A percentile compares a stretch with the other conserved stretches of the same genome.
Conservation (phyloP, 257 asterid genomes). For the Buddleja alternifolia region DNA sequence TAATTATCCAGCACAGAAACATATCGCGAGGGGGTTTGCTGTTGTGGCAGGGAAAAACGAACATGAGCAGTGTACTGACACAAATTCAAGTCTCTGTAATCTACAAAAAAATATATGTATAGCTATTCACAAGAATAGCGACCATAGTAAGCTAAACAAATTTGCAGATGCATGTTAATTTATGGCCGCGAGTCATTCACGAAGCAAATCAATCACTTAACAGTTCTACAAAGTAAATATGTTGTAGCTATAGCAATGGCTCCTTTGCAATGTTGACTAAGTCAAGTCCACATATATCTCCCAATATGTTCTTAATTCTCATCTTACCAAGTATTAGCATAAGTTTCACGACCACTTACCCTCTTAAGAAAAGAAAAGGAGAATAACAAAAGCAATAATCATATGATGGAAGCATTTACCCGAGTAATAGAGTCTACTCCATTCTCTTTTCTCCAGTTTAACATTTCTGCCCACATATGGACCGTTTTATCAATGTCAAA, state of each 20-base stretch:
- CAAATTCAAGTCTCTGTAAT: too few relatives aligned
- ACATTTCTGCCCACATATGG: slow-evolving; percentile 97
- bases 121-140: neutral
- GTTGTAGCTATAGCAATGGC: neutral
- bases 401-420: slow-evolving; percentile 48
- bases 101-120: neutral
- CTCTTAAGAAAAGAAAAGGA: slow-evolving; percentile 14
- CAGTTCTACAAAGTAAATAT: neutral
- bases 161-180: neutral
- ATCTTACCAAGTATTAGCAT: slow-evolving; percentile 15
- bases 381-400: slow-evolving; percentile 12
- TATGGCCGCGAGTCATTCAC: neutral
- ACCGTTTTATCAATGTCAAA: slow-evolving; percentile 88
- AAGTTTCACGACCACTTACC: slow-evolving; percentile 18
- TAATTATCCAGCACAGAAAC: slow-evolving; percentile 24
- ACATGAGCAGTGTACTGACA: neutral
- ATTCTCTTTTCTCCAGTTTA: slow-evolving; percentile 90
- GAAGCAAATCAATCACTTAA: slow-evolving; percentile 2
- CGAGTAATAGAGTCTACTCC: slow-evolving; percentile 80
- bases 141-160: slow-evolving; percentile 20
- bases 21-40: neutral
- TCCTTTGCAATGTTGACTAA: neutral
- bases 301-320: slow-evolving; percentile 20
- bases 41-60: neutral
- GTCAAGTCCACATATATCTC: slow-evolving; percentile 22